Evolutionary conservation across 1,284 basidiomycete species (phyloP).

Genomic region (Inonotus obliquus): DNA sequence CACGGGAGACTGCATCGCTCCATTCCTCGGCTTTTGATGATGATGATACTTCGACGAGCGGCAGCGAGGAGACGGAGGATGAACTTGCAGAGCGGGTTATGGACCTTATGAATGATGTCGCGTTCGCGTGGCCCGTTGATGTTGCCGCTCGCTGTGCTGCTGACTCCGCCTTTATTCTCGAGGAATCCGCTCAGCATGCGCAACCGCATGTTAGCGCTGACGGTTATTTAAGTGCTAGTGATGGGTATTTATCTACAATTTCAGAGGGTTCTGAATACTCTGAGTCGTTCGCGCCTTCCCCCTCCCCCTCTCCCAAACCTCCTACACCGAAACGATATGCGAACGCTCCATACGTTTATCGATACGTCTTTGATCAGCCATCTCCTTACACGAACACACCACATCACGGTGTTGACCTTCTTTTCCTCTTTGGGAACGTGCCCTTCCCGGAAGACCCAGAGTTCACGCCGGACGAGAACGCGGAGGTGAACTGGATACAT

Average conservation of each 20-base stretch:
- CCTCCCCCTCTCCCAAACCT: neutral
- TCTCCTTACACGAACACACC: constrained; percentile 54
- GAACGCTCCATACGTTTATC: constrained; percentile 45
- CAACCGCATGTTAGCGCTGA: neutral
- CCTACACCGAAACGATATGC: neutral
- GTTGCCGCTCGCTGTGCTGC: constrained; percentile 35
- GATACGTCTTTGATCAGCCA: constrained; percentile 77
- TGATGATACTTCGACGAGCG: neutral
- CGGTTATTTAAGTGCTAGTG: neutral
- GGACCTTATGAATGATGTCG: constrained; percentile 67
- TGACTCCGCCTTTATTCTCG: constrained; percentile 16
- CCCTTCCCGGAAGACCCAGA: constrained; percentile 40
- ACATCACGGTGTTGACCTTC: constrained; percentile 64
- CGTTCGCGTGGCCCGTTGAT: constrained; percentile 71
- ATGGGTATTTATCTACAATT: constrained; percentile 8
- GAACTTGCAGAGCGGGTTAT: constrained; percentile 62
- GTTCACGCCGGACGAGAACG: constrained; percentile 29
- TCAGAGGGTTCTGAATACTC: constrained; percentile 6
- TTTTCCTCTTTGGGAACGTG: constrained; percentile 72
- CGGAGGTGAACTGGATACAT: constrained; percentile 18
- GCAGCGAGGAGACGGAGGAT: constrained; percentile 29
- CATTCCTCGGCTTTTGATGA: constrained; percentile 1
- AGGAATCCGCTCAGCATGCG: neutral
- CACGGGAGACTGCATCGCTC: neutral
- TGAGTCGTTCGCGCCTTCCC: neutral